These are phyloP conservation scores for Euphorbia corollata DNA, from an alignment of 441 rosid species.

Conservation along the genomic window DNA sequence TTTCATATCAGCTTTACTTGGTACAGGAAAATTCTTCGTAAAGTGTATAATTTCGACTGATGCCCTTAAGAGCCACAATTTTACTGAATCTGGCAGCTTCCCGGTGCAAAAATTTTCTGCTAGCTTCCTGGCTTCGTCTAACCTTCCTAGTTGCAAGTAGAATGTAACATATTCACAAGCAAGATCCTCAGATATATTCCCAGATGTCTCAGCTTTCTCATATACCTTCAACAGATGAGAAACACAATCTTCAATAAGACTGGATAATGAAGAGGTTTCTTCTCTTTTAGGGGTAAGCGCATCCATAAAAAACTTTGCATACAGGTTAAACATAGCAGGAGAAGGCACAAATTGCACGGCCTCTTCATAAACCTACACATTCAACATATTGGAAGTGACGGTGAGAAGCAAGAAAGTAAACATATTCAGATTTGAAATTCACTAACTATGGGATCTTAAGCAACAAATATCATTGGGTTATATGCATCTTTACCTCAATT, in stretches of 20 bases:
- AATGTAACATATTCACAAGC: conserved; percentile 59
- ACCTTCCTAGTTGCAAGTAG: conserved; percentile 49
- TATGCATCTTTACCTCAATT: conserved; percentile 40
- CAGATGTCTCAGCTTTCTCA: conserved; percentile 56
- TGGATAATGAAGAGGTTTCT: conserved; percentile 24
- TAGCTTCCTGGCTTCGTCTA: conserved; percentile 52
- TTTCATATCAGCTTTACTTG: conserved; percentile 39
- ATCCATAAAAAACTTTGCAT: conserved; percentile 55
- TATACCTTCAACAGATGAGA: conserved; percentile 43
- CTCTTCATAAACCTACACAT: conserved; percentile 67
- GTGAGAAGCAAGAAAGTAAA: no score
- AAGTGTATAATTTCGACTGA: conserved; percentile 44
- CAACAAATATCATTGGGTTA: neutral
- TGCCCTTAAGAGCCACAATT: conserved; percentile 55
- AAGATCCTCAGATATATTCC: conserved; percentile 56
- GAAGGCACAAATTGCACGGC: conserved; percentile 50
- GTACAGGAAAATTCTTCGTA: conserved; percentile 26
- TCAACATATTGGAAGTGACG: conserved; percentile 12
- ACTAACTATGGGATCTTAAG: no score
- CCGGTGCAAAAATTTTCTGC: conserved; percentile 55
- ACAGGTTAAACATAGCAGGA: conserved; percentile 43
- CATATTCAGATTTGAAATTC: no score
- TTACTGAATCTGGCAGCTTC: conserved; percentile 41
- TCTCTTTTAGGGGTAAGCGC: conserved; percentile 26
- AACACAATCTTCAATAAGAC: conserved; percentile 24